A percentile compares a stretch with the other conserved stretches of the same genome.
Evolutionary conservation across 768 basidiomycete species (phyloP).

Genomic region (Flagelloscypha sp.): DNA sequence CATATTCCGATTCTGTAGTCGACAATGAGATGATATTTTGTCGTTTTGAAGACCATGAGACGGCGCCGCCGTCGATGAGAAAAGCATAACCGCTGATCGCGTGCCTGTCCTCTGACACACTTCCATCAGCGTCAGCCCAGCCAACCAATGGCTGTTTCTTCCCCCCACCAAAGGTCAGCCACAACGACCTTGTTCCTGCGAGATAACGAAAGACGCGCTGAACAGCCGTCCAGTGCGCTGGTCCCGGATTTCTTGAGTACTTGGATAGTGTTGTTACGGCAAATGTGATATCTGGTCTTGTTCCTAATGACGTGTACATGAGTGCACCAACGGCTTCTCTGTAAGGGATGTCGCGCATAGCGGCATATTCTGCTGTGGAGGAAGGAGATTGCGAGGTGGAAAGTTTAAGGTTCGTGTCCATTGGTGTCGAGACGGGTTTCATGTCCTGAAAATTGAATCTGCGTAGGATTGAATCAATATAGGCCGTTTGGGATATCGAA

Average conservation of each 20-base stretch:
- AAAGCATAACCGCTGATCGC: constrained; percentile 26
- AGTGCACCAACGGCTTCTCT: constrained; percentile 9
- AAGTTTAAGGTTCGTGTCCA: constrained; percentile 22
- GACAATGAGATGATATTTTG: constrained; percentile 27
- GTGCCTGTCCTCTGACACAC: constrained; percentile 12
- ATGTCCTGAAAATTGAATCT: constrained; percentile 15
- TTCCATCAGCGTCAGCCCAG: constrained; percentile 11
- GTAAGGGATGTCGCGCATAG: constrained; percentile 15
- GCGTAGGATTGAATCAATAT: constrained; percentile 19
- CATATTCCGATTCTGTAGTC: constrained; percentile 27
- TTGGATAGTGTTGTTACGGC: constrained; percentile 10
- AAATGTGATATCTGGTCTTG: constrained; percentile 11
- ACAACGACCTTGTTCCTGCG: constrained; percentile 7
- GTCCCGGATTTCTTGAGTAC: constrained; percentile 8
- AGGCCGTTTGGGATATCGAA: constrained; percentile 20
- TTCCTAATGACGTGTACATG: constrained; percentile 10
- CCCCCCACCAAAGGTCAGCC: constrained; percentile 5
- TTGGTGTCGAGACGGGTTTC: constrained; percentile 18
- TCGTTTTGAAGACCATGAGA: constrained; percentile 25
- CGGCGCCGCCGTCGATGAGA: constrained; percentile 17
- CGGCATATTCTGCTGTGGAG: background rate
- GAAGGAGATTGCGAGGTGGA: constrained; percentile 2
- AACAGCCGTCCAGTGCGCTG: constrained; percentile 8
- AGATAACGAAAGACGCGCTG: constrained; percentile 14
- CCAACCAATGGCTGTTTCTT: constrained; percentile 2